Percentiles rank a stretch among this genome's conserved stretches.
phyloP scores from a whole-genome alignment of 169 alveolate species.

The Perkinsus chesapeaki region DNA sequence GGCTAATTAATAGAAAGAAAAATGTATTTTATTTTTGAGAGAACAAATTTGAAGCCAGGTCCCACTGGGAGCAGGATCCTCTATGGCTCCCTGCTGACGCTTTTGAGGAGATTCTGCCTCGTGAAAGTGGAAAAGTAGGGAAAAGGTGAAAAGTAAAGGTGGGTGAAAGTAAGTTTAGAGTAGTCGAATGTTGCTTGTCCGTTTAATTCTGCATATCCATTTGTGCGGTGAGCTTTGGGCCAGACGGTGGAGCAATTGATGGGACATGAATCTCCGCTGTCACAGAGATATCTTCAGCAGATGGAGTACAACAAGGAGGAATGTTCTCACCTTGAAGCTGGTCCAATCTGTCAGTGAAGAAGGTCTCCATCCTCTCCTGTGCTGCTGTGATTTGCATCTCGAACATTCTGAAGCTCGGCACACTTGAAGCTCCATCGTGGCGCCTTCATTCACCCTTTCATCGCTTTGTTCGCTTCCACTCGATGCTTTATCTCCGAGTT shows the following conservation, averaged over 20 bases:
- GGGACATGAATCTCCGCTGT: too few relatives aligned
- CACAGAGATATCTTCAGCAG: not conserved
- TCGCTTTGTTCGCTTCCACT: slow-evolving; percentile 35
- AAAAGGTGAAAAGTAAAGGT: too few relatives aligned
- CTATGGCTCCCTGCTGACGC: too few relatives aligned
- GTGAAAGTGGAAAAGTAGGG: too few relatives aligned
- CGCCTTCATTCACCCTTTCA: slow-evolving; percentile 16
- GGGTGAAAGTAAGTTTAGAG: too few relatives aligned
- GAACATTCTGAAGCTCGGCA: not conserved
- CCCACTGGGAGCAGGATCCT: not conserved
- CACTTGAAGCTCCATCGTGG: not conserved
- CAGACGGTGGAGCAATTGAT: too few relatives aligned
- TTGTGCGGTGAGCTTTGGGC: too few relatives aligned
- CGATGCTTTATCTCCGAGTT: slow-evolving; percentile 32
- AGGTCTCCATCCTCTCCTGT: not conserved
- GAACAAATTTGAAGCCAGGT: not conserved
- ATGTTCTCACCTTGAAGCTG: not conserved
- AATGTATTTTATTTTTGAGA: too few relatives aligned
- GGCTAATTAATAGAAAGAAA: too few relatives aligned
- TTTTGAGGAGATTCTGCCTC: too few relatives aligned
- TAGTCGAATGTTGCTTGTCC: too few relatives aligned
- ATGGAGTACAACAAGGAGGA: not conserved
- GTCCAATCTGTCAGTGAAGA: not conserved
- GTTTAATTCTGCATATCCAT: too few relatives aligned
- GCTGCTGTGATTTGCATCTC: slow-evolving; percentile 14